phyloP scores from a whole-genome alignment of 257 asterid genomes.

The Nicotiana otophora region DNA sequence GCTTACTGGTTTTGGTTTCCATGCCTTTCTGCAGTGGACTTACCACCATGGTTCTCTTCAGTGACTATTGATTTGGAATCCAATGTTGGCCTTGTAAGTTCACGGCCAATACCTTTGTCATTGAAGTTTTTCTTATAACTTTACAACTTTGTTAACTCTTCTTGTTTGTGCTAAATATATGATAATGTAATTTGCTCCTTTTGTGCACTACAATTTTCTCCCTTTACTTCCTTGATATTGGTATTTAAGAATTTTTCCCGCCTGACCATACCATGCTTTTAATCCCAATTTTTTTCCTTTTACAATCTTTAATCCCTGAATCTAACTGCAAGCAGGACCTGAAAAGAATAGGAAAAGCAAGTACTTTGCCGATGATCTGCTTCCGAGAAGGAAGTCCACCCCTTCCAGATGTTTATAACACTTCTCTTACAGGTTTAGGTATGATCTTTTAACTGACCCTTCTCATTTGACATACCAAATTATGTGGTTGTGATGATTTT shows the following conservation, averaged over 20 bases:
- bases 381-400: slow-evolving; percentile 96
- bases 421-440: slow-evolving; percentile 71
- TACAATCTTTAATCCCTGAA: slow-evolving; percentile 3
- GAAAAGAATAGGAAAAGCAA: slow-evolving; percentile 29
- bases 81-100: slow-evolving; percentile 63
- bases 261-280: background rate
- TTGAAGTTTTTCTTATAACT: slow-evolving; percentile 2
- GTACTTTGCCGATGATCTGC: slow-evolving; percentile 73
- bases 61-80: slow-evolving; percentile 67
- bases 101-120: slow-evolving; percentile 8
- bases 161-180: background rate
- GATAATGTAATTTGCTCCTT: background rate
- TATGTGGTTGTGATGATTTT: background rate
- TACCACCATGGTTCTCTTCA: slow-evolving; percentile 90
- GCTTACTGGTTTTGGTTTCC: slow-evolving; percentile 9
- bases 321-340: slow-evolving; percentile 43
- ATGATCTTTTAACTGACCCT: slow-evolving; percentile 3
- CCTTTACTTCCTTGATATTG: background rate
- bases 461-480: background rate
- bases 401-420: slow-evolving; percentile 74
- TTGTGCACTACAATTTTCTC: background rate
- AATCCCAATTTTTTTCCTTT: background rate
- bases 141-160: slow-evolving; percentile 1
- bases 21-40: slow-evolving; percentile 61
- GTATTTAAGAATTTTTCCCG: background rate